These are phyloP conservation scores for Saturnispora silvae DNA, from an alignment of 805 yeast genomes.

Conservation along the genomic window DNA sequence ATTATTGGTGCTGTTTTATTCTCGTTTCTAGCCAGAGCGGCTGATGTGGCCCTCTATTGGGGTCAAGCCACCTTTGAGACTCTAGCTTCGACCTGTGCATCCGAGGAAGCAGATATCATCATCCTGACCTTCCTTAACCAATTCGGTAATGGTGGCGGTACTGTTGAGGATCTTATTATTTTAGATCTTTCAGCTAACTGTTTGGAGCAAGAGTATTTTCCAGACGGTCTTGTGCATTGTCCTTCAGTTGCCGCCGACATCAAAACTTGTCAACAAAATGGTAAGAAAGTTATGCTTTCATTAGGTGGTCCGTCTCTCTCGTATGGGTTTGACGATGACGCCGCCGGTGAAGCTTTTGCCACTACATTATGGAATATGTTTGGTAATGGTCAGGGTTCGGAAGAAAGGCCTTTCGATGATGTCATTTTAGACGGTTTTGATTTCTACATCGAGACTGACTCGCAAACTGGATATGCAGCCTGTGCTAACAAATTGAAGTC, in stretches of 20 bases:
- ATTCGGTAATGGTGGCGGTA: constrained; percentile 42
- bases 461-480: constrained; percentile 56
- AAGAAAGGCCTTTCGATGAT: constrained; percentile 52
- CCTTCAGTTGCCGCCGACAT: constrained; percentile 49
- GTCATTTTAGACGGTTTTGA: constrained; percentile 79
- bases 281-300: constrained; percentile 68
- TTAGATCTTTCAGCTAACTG: constrained; percentile 51
- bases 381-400: constrained; percentile 41
- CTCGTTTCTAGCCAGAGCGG: no score
- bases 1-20: no score
- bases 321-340: constrained; percentile 42
- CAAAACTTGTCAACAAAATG: constrained; percentile 62
- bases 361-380: constrained; percentile 51
- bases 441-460: constrained; percentile 55
- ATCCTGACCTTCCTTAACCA: constrained; percentile 58
- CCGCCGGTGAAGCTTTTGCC: constrained; percentile 51
- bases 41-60: no score
- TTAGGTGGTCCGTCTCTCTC: constrained; percentile 62
- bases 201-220: constrained; percentile 25
- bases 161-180: no score
- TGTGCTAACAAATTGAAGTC: constrained; percentile 40
- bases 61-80: no score
- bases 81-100: constrained; percentile 51
- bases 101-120: constrained; percentile 60
- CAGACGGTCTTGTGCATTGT: constrained; percentile 35